Evolutionary conservation across 2,329 filamentous ascomycete species (phyloP), one percentile per base, ranked within the genome.

Genomic region (Aspergillus sp.): DNA sequence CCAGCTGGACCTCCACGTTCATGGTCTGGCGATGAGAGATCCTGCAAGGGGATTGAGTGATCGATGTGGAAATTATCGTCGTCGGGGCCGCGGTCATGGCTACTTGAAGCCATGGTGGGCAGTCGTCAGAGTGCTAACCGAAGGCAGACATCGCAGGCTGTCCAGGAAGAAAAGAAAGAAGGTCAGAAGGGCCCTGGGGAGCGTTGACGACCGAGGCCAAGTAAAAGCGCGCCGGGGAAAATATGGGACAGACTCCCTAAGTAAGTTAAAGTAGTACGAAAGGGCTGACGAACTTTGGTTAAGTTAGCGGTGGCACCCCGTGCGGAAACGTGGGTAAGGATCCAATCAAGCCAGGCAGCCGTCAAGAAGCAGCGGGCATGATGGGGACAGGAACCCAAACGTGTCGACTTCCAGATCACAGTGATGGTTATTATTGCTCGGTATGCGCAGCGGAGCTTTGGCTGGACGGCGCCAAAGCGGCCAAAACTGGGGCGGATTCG

Each of bases 41-140:
- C 85, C 75, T 88, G 88, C 60, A 94, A 80, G 61, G 89, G 90
- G 78, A 95, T 93, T 63, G 89, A 88, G 57, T 78, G 76, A 60
- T 71, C 63, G n/a, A 65, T 63, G 21, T 68, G 63, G 56, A 64
- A 63, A 55, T 66, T 66, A 41, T 73, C 68, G 57, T 67, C 64
- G 60, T 68, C 61, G 65, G 70, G 61, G 63, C 69, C 70, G 66
- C 65, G 66, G 65, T 67, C 69, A 63, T 74, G 71, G 67, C 70
- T 72, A 66, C 70, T 73, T 55, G 76, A 73, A 70, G 77, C 77
- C 77, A 79, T 79, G 66, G 69, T 76, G 65, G 70, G 72, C 73
- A 72, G 62, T 57, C 56, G 32, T 69, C 65, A 69, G 65, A 66
- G 60, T 52, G 67, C 72, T 75, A 78, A 68, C 67, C 69, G 69